Base-by-base conservation (phyloP, 2,329 filamentous ascomycete genomes). In the Ophiostoma fasciatum region DNA sequence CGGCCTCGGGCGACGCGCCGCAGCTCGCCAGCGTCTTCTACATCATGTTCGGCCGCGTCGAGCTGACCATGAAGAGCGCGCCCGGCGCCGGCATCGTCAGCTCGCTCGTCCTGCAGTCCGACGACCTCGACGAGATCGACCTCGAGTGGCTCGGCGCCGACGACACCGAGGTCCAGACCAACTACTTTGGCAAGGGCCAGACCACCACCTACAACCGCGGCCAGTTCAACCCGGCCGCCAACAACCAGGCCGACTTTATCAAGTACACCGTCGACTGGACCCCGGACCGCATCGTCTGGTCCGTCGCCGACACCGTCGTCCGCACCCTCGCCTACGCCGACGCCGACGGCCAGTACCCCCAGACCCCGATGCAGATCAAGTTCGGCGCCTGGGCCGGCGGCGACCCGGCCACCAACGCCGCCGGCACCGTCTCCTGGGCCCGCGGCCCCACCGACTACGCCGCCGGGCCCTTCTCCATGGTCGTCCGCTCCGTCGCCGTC, bases 41-140 rank as follows among this genome's bases (percentile, higher is more conserved):
- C 66, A 94, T 98, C 62, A 96, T 98, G 90, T 98, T 94, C 55
- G 90, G 90, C 46, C 81, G 78, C 44, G 82, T 94, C 51, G 81
- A 93, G 46, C 73, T 87, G 46, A 78, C 74, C 22, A 69, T 94
- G 63, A 87, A 88, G 59, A 76, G 83, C 19, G 85, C 90, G 9
- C 78, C 85, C 0, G 90, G 90, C 7, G 76, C 73, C 9, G 90
- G 90, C 41, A 94, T 98, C 49, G 87, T 98, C 45, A 94, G 83
- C 56, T 90, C 84, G 31, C 70, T 90, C 11, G 84, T 98, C 8
- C 64, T 98, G 45, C 78, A 93, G 59, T 94, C 87, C 12, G 88
- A 96, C 55, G 72, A 74, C 49, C 70, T 94, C 30, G 90, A 98
- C 58, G 90, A 98, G 62, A 93, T 98, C 51, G 90, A 98, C 56